Evolutionary conservation across 192 early-diverging fungal genomes (phyloP), one percentile per base, ranked within the genome.

Genomic region (Coemansia sp.): DNA sequence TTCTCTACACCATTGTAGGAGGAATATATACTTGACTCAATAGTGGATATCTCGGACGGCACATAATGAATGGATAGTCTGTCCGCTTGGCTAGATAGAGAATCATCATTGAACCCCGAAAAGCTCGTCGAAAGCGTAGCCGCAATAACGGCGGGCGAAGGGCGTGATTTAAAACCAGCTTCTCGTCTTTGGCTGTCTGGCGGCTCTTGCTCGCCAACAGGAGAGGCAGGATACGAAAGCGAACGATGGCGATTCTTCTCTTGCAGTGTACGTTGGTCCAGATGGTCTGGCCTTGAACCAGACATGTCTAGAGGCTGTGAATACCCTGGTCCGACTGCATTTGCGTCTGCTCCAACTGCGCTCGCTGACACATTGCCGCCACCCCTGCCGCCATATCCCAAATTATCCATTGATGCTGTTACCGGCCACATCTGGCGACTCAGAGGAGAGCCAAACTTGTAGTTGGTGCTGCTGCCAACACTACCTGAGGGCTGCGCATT

Each of bases 11-110:
- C 81, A 25, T 75, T 67, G 56, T 72, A 70, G 16, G 72, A 75
- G 59, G 81, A 83, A 59, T 75, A 77, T 14, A 77, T 57, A 67
- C 81, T 83, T 6, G 81, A 83, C 60, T 83, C 81, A 60, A 83
- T 83, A 42, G 81, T 83, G 42, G 75, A 83, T 39, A 77, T 74
- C 63, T 74, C 81, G 11, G 81, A 83, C 16, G 81, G 70, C 49
- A 65, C 68, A 20, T 80, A 74, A 60, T 81, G 70, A 40, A 65
- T 45, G 17, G 74, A 81, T 39, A 71, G 22, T 37, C 64, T 51
- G 12, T 75, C 77, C 11, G 60, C 67, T 16, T 81, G 70, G 38
- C 49, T 50, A 1, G 73, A 61, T 9, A 72, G 48, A 16, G 74
- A 67, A 41, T 76, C 74, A 16, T 59, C 39, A 43, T 63, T 67